Percentiles rank a stretch among this genome's conserved stretches.
These are phyloP conservation scores for Pestalotiopsis sp. DNA, from an alignment of 2,329 filamentous ascomycete species.

Conservation along the genomic window DNA sequence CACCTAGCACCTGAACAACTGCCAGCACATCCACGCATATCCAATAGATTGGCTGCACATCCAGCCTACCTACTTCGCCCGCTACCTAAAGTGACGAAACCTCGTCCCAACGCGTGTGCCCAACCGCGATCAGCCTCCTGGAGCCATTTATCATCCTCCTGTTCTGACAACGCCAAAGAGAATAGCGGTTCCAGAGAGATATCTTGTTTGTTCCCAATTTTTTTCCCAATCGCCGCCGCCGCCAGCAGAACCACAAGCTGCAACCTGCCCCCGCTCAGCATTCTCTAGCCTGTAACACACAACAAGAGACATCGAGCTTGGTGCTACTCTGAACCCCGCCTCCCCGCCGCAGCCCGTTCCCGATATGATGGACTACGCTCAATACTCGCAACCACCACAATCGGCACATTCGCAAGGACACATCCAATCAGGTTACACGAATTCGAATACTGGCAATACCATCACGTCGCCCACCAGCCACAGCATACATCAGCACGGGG, in stretches of 20 bases:
- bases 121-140: slow-evolving; percentile 44
- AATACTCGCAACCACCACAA: slow-evolving; percentile 72
- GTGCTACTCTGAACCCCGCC: slow-evolving; percentile 32
- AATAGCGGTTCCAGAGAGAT: background rate
- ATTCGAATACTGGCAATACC: slow-evolving; percentile 55
- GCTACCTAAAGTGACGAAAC: slow-evolving; percentile 47
- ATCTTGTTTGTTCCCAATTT: slow-evolving; percentile 7
- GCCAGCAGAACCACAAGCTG: slow-evolving; percentile 16
- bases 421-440: slow-evolving; percentile 64
- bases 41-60: slow-evolving; percentile 59
- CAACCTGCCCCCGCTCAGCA: slow-evolving; percentile 25
- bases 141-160: slow-evolving; percentile 33
- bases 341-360: slow-evolving; percentile 29
- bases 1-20: slow-evolving; percentile 54
- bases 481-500: slow-evolving; percentile 67
- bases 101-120: slow-evolving; percentile 45
- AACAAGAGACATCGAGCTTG: slow-evolving; percentile 31
- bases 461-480: slow-evolving; percentile 77
- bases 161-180: slow-evolving; percentile 23
- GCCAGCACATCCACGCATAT: slow-evolving; percentile 66
- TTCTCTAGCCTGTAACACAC: slow-evolving; percentile 30
- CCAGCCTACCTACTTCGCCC: slow-evolving; percentile 41
- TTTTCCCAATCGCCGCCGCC: slow-evolving; percentile 1
- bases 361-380: slow-evolving; percentile 73
- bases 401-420: slow-evolving; percentile 63